Percentiles rank a stretch among this genome's conserved stretches.
Conservation (phyloP, 129 eudicot species). For the Scalesia atractyloides region DNA sequence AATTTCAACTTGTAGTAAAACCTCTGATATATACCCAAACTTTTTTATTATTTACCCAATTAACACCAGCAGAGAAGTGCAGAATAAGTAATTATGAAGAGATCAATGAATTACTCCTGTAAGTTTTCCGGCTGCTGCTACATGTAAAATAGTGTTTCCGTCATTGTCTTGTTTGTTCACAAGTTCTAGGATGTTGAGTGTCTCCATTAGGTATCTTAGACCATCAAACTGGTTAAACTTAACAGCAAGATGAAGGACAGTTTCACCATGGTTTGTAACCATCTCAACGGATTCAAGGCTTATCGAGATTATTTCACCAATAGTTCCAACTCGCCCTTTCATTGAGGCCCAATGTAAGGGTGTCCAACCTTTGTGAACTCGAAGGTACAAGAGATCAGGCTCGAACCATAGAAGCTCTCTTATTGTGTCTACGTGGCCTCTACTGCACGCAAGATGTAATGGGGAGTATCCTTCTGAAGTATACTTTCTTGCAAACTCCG, state of each 20-base stretch:
- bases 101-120: slow-evolving; percentile 31
- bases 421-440: slow-evolving; percentile 52
- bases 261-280: slow-evolving; percentile 45
- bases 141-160: slow-evolving; percentile 55
- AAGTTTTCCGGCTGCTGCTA: slow-evolving; percentile 57
- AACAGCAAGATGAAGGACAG: slow-evolving; percentile 53
- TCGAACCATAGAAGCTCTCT: slow-evolving; percentile 46
- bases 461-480: slow-evolving; percentile 45
- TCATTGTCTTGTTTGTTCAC: slow-evolving; percentile 49
- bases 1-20: no score
- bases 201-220: slow-evolving; percentile 38
- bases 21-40: no score
- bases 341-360: slow-evolving; percentile 57
- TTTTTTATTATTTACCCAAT: no score
- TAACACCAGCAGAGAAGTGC: no score
- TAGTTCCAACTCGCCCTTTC: slow-evolving; percentile 42
- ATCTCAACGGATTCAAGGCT: slow-evolving; percentile 35
- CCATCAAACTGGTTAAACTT: slow-evolving; percentile 50
- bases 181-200: slow-evolving; percentile 33
- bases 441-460: slow-evolving; percentile 52
- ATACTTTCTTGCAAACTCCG: slow-evolving; percentile 50
- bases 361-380: slow-evolving; percentile 49
- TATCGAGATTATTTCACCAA: slow-evolving; percentile 38
- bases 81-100: neutral
- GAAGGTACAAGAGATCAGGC: slow-evolving; percentile 39